Conservation (phyloP, 2,329 filamentous ascomycete genomes). For the Claviceps fusiformis region DNA sequence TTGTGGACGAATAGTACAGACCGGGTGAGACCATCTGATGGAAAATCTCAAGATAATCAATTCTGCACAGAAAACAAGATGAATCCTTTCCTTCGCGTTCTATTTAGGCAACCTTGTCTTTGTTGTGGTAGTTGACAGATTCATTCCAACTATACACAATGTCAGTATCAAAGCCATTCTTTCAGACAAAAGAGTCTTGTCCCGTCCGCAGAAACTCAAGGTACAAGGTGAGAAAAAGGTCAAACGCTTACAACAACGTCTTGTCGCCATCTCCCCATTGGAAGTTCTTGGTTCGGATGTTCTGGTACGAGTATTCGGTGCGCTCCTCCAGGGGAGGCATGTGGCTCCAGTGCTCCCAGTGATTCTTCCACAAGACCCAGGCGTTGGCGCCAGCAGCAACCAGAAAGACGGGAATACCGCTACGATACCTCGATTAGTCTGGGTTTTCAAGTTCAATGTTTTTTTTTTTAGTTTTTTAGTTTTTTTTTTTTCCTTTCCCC, state of each 20-base stretch:
- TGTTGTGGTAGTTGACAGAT: slow-evolving; percentile 93
- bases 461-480: no score
- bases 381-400: slow-evolving; percentile 66
- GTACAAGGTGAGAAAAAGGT: no score
- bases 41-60: neutral
- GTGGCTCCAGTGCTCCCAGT: slow-evolving; percentile 93
- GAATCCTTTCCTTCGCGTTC: neutral
- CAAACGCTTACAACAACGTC: slow-evolving; percentile 32
- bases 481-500: no score
- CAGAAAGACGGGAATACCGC: slow-evolving; percentile 61
- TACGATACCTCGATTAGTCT: slow-evolving; percentile 22
- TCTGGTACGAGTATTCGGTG: slow-evolving; percentile 91
- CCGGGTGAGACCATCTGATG: neutral
- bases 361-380: slow-evolving; percentile 82
- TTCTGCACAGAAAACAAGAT: neutral
- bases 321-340: slow-evolving; percentile 80
- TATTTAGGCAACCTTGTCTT: slow-evolving; percentile 52
- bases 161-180: neutral
- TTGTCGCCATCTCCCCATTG: slow-evolving; percentile 94
- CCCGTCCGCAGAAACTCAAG: neutral
- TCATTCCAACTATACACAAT: slow-evolving; percentile 65
- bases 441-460: no score
- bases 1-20: neutral
- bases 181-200: neutral
- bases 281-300: slow-evolving; percentile 93